Conservation (phyloP, 2,329 filamentous ascomycete species). For the Nothophaeocryptopus gaeumannii region DNA sequence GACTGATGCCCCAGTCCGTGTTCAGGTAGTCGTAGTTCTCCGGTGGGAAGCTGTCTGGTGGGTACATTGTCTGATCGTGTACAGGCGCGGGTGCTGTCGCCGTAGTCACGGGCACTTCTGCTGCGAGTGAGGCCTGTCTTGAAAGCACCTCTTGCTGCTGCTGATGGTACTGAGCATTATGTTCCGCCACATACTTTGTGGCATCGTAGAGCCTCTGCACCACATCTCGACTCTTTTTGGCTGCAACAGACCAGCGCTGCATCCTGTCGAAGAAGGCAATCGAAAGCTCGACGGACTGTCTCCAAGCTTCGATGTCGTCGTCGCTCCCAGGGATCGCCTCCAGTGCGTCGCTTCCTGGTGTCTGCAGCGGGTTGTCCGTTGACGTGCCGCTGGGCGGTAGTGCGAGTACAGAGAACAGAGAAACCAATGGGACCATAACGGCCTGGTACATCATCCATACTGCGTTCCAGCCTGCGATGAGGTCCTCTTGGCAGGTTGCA, state of each 20-base stretch:
- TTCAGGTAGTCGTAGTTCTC: slow-evolving; percentile 5
- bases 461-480: slow-evolving; percentile 77
- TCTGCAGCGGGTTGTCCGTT: slow-evolving; percentile 47
- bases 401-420: slow-evolving; percentile 53
- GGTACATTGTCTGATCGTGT: neutral
- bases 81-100: neutral
- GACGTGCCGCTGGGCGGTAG: slow-evolving; percentile 8
- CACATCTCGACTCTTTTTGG: slow-evolving; percentile 43
- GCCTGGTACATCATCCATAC: slow-evolving; percentile 81
- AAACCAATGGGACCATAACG: slow-evolving; percentile 73
- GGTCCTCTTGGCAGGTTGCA: slow-evolving; percentile 66
- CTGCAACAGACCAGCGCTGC: slow-evolving; percentile 45
- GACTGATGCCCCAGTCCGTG: slow-evolving; percentile 8
- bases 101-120: neutral
- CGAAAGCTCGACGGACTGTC: slow-evolving; percentile 40
- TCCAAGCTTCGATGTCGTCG: slow-evolving; percentile 41
- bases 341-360: slow-evolving; percentile 42
- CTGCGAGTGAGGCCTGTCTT: slow-evolving; percentile 6
- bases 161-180: slow-evolving; percentile 26
- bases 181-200: slow-evolving; percentile 28
- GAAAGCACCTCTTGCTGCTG: slow-evolving; percentile 21
- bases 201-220: slow-evolving; percentile 44
- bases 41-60: neutral
- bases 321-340: slow-evolving; percentile 21
- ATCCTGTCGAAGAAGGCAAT: slow-evolving; percentile 44